Conservation (phyloP, 2,329 filamentous ascomycete species). For the Cladobotryum protrusum region DNA sequence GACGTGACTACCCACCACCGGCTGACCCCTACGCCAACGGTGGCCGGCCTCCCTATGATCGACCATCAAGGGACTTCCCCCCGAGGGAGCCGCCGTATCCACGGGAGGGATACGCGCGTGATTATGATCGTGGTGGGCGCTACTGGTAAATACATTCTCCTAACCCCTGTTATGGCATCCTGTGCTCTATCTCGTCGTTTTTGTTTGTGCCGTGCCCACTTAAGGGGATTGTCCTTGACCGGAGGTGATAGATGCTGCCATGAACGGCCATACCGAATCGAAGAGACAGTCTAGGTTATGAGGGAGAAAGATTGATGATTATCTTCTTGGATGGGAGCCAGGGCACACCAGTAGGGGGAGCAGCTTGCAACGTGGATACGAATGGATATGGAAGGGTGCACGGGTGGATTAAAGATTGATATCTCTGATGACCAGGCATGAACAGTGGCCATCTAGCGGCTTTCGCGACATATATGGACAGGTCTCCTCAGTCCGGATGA, state of each 20-base stretch:
- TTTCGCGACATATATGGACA: background rate
- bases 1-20: constrained; percentile 59
- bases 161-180: constrained; percentile 1
- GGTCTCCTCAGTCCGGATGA: constrained; percentile 4
- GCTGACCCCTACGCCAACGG: constrained; percentile 57
- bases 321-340: background rate
- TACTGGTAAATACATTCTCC: constrained; percentile 41
- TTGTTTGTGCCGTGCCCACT: constrained; percentile 11
- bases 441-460: background rate
- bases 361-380: constrained; percentile 9
- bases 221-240: constrained; percentile 31
- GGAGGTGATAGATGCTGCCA: constrained; percentile 27
- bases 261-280: constrained; percentile 2
- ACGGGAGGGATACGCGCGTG: constrained; percentile 38
- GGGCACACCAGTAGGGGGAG: constrained; percentile 2
- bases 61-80: constrained; percentile 46
- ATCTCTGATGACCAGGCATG: constrained; percentile 7
- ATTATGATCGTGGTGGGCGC: constrained; percentile 45
- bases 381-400: constrained; percentile 4
- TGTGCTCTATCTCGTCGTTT: background rate
- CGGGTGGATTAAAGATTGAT: background rate
- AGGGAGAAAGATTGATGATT: background rate
- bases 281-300: constrained; percentile 1
- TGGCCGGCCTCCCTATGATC: constrained; percentile 47
- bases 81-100: constrained; percentile 37